phyloP scores from a whole-genome alignment of 805 yeast genomes.

The Danielia reshetovae region DNA sequence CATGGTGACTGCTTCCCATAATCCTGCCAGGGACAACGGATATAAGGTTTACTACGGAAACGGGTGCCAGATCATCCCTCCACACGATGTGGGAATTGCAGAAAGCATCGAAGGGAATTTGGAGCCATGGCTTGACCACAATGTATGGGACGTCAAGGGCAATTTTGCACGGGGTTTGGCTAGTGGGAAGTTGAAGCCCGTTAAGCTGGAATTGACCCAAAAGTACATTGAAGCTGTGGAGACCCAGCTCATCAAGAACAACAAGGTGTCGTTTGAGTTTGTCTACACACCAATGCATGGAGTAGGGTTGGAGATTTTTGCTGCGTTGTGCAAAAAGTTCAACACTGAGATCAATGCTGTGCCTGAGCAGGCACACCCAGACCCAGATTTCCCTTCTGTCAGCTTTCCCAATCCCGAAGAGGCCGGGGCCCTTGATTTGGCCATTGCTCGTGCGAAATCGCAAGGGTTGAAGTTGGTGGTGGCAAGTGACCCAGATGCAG shows the following conservation, averaged over 20 bases:
- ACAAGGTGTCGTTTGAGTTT: conserved; percentile 38
- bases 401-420: conserved; percentile 95
- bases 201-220: conserved; percentile 39
- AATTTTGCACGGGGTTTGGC: conserved; percentile 28
- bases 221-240: conserved; percentile 34
- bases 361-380: conserved; percentile 64
- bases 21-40: conserved; percentile 84
- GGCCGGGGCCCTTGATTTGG: conserved; percentile 78
- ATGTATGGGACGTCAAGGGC: conserved; percentile 46
- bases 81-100: conserved; percentile 78
- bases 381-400: conserved; percentile 85
- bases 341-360: conserved; percentile 44
- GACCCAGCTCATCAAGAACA: conserved; percentile 27
- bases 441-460: conserved; percentile 57
- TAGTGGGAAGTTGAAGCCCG: conserved; percentile 30
- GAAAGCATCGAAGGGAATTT: conserved; percentile 55
- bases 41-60: conserved; percentile 91
- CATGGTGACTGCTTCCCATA: conserved; percentile 90
- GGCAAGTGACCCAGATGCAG: conserved; percentile 98
- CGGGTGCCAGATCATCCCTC: conserved; percentile 95
- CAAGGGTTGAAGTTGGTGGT: conserved; percentile 53
- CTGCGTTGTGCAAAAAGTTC: conserved; percentile 34
- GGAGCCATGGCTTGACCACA: conserved; percentile 48
- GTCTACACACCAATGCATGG: conserved; percentile 97
- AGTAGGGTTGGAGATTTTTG: conserved; percentile 69